phyloP scores from a whole-genome alignment of 1,139 yeast species.

The Hansenula sp. region DNA sequence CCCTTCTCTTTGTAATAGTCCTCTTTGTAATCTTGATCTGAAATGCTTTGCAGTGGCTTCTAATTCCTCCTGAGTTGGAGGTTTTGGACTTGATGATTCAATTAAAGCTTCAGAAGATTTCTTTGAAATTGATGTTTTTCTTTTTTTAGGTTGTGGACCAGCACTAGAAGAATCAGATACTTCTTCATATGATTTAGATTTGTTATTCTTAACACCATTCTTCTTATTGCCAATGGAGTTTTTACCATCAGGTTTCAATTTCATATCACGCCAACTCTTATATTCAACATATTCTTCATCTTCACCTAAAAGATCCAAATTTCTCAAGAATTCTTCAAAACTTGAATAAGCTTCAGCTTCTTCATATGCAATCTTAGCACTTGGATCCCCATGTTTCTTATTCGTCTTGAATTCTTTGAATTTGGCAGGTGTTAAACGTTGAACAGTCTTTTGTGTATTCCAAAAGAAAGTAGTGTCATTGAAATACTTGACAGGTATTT shows the following conservation, averaged over 20 bases:
- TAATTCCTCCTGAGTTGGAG: conserved; percentile 9
- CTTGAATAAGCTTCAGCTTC: conserved; percentile 6
- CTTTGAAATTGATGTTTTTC: conserved; percentile 22
- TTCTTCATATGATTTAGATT: conserved; percentile 24
- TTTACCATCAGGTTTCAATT: conserved; percentile 30
- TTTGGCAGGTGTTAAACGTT: conserved; percentile 12
- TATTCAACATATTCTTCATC: conserved; percentile 6
- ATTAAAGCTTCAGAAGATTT: conserved; percentile 5
- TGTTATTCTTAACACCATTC: conserved; percentile 8
- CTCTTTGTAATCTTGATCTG: conserved; percentile 26
- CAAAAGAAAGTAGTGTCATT: conserved; percentile 31
- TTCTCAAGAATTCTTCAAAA: conserved; percentile 25
- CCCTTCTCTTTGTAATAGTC: conserved; percentile 20
- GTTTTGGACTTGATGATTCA: background rate
- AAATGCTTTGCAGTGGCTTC: conserved; percentile 18
- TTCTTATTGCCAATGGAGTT: conserved; percentile 23
- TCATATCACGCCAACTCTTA: conserved; percentile 5
- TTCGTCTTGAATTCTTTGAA: background rate
- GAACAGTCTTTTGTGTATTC: conserved; percentile 26
- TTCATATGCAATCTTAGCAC: conserved; percentile 9
- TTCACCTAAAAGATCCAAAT: conserved; percentile 1
- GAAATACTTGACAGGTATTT: conserved; percentile 31
- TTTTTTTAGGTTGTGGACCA: conserved; percentile 21
- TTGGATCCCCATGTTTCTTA: conserved; percentile 4
- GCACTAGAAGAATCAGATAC: conserved; percentile 24